phyloP scores from a whole-genome alignment of 495 filamentous ascomycete genomes.

The Platismatia glauca region DNA sequence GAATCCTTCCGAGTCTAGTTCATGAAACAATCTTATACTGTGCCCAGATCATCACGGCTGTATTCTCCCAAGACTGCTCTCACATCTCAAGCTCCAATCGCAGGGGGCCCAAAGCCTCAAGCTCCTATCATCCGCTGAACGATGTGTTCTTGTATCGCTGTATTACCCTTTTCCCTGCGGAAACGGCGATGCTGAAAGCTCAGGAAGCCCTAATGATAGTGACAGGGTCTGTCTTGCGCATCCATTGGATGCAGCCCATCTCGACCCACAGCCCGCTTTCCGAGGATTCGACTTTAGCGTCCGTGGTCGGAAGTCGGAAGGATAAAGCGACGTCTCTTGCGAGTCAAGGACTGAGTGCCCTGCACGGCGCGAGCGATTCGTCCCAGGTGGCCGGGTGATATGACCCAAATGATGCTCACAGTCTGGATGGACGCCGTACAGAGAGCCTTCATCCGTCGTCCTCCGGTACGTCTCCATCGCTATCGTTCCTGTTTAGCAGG shows the following conservation, averaged over 20 bases:
- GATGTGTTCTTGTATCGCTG: neutral
- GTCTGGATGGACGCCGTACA: neutral
- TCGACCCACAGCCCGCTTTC: neutral
- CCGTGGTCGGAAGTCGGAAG: neutral
- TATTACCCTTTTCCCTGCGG: neutral
- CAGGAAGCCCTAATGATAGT: neutral
- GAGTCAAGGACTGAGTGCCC: neutral
- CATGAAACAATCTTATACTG: neutral
- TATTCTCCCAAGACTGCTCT: neutral
- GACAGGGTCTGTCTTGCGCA: neutral
- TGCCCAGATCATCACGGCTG: neutral
- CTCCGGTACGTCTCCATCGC: conserved; percentile 31
- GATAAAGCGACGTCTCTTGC: neutral
- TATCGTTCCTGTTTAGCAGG: conserved; percentile 37
- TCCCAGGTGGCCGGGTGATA: neutral
- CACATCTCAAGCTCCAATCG: neutral
- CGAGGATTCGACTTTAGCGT: neutral
- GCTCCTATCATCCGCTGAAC: neutral
- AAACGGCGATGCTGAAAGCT: neutral
- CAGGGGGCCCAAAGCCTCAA: neutral
- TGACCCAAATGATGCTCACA: neutral
- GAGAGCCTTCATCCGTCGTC: conserved; percentile 26
- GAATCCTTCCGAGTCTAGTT: neutral
- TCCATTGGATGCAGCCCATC: neutral
- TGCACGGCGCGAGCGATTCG: neutral